These are phyloP conservation scores for Zopfia rhizophila DNA, from an alignment of 2,329 filamentous ascomycete genomes.

Conservation along the genomic window DNA sequence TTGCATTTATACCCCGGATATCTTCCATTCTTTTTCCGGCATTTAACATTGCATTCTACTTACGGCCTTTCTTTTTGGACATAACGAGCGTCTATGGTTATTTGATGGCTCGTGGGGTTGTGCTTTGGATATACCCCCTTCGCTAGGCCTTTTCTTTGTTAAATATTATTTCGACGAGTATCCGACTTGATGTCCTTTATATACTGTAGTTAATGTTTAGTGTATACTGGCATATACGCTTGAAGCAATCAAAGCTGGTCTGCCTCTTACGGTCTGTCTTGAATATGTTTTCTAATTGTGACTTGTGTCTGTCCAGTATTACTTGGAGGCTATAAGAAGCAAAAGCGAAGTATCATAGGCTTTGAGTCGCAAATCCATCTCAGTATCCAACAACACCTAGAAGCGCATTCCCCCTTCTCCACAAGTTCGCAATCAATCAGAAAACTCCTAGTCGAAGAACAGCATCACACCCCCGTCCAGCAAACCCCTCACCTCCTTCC, in stretches of 20 bases:
- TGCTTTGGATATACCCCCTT: conserved; percentile 7
- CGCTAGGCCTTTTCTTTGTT: conserved; percentile 1
- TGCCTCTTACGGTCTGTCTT: too few species aligned
- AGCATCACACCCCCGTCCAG: too few species aligned
- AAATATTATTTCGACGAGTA: not conserved
- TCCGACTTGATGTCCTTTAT: conserved; percentile 7
- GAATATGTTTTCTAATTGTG: too few species aligned
- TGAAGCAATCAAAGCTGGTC: conserved; percentile 2
- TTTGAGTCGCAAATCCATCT: too few species aligned
- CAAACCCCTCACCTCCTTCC: too few species aligned
- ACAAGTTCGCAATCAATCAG: too few species aligned
- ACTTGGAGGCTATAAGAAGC: too few species aligned
- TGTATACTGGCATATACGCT: conserved; percentile 26
- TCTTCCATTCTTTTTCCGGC: conserved; percentile 3
- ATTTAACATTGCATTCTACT: not conserved
- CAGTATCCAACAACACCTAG: too few species aligned
- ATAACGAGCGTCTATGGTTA: not conserved
- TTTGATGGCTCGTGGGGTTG: not conserved
- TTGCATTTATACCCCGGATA: conserved; percentile 5
- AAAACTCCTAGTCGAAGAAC: too few species aligned
- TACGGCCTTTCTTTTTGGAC: not conserved
- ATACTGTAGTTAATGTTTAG: conserved; percentile 24
- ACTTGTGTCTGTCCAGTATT: too few species aligned
- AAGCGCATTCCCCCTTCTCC: too few species aligned
- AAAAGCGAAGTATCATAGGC: too few species aligned